Conservation (phyloP, 805 yeast species). For the Barnettozyma pratensis region DNA sequence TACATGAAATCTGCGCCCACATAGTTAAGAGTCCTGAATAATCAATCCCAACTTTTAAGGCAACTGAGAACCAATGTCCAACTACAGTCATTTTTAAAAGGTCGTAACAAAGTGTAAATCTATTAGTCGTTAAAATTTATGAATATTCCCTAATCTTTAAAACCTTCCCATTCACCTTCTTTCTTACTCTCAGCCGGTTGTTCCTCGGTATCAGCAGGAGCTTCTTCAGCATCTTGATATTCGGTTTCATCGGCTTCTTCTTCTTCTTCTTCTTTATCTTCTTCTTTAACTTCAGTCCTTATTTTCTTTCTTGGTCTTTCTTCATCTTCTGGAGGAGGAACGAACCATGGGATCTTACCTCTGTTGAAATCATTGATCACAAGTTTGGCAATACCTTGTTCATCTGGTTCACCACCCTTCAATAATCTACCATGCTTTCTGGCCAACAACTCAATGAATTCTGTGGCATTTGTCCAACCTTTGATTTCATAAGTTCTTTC, state of each 20-base stretch:
- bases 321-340: constrained; percentile 81
- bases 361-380: constrained; percentile 92
- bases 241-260: constrained; percentile 8
- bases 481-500: constrained; percentile 93
- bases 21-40: too few species aligned
- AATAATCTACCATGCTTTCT: constrained; percentile 88
- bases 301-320: constrained; percentile 31
- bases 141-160: background rate
- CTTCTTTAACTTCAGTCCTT: constrained; percentile 22
- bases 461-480: constrained; percentile 79
- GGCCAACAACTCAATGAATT: constrained; percentile 86
- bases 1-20: too few species aligned
- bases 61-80: too few species aligned
- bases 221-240: constrained; percentile 18
- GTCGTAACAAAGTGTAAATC: background rate
- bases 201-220: constrained; percentile 16
- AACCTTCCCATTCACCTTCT: constrained; percentile 14
- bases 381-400: constrained; percentile 84
- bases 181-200: background rate
- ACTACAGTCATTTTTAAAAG: too few species aligned
- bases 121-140: background rate
- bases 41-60: too few species aligned
- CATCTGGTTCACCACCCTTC: constrained; percentile 98
- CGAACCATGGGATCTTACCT: constrained; percentile 98
- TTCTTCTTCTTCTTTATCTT: constrained; percentile 7